These are phyloP conservation scores for Ganoderma leucocontextum DNA, from an alignment of 1,284 basidiomycete species.

Conservation along the genomic window DNA sequence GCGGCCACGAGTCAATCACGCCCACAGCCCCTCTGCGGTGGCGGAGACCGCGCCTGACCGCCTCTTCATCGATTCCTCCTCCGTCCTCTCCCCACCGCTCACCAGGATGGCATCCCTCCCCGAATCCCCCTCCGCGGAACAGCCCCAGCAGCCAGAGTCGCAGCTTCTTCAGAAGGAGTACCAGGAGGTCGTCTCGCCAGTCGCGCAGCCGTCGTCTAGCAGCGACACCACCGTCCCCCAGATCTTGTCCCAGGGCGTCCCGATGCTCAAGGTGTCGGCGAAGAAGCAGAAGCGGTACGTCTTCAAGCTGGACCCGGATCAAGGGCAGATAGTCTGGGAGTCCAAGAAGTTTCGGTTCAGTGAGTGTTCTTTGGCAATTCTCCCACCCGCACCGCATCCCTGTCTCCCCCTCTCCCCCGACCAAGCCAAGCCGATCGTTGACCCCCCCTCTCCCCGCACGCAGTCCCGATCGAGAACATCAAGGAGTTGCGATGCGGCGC, in stretches of 20 bases:
- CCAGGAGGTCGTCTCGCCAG: constrained; percentile 13
- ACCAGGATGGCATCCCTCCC: constrained; percentile 25
- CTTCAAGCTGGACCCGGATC: constrained; percentile 82
- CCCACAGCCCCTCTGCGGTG: constrained; percentile 8
- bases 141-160: constrained; percentile 6
- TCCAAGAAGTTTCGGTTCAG: constrained; percentile 81
- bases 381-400: constrained; percentile 8
- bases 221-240: constrained; percentile 57
- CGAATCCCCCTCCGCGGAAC: constrained; percentile 12
- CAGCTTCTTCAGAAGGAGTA: constrained; percentile 1
- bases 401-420: constrained; percentile 62
- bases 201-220: constrained; percentile 35
- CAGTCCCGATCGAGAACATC: constrained; percentile 91
- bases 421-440: not conserved
- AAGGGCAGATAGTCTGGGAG: constrained; percentile 86
- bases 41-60: constrained; percentile 5
- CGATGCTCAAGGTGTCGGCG: constrained; percentile 90
- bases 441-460: constrained; percentile 5
- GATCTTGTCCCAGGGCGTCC: constrained; percentile 65
- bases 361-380: constrained; percentile 50
- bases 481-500: constrained; percentile 88
- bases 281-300: constrained; percentile 82
- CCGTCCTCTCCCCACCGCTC: constrained; percentile 16
- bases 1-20: constrained; percentile 31
- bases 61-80: constrained; percentile 17